Evolutionary conservation across 1,284 basidiomycete species (phyloP).

Genomic region (Apiotrichum siamense): DNA sequence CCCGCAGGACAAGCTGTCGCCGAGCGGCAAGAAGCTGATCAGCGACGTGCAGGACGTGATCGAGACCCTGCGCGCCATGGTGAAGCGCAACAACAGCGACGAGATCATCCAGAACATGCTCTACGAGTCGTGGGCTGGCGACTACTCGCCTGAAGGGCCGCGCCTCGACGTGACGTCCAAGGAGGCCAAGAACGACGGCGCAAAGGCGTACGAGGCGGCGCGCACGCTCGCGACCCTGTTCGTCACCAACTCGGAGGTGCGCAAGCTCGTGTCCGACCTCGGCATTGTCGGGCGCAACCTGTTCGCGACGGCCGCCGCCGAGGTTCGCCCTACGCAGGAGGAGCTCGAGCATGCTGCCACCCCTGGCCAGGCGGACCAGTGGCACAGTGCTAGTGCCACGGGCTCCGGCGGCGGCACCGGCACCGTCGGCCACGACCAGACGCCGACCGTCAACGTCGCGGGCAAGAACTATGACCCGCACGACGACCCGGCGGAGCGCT

Average conservation of each 20-base stretch:
- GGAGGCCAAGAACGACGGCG: conserved; percentile 56
- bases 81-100: conserved; percentile 76
- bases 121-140: conserved; percentile 48
- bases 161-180: conserved; percentile 33
- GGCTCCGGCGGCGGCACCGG: conserved; percentile 30
- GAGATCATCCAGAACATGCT: conserved; percentile 83
- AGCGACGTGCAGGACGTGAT: conserved; percentile 57
- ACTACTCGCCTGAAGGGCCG: conserved; percentile 49
- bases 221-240: conserved; percentile 75
- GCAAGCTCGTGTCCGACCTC: conserved; percentile 78
- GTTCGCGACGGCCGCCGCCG: conserved; percentile 69
- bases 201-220: conserved; percentile 70
- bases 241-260: conserved; percentile 83
- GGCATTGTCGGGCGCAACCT: conserved; percentile 78
- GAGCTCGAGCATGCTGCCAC: conserved; percentile 48
- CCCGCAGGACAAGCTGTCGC: conserved; percentile 60
- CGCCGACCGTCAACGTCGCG: conserved; percentile 37
- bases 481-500: not conserved
- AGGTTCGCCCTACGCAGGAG: conserved; percentile 63
- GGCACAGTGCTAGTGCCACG: conserved; percentile 45
- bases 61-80: conserved; percentile 55
- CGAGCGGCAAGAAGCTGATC: conserved; percentile 69
- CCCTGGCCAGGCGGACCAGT: conserved; percentile 57
- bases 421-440: conserved; percentile 7
- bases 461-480: conserved; percentile 1